phyloP scores from a whole-genome alignment of 1,284 basidiomycete genomes.

The Anthracocystis setariae region DNA sequence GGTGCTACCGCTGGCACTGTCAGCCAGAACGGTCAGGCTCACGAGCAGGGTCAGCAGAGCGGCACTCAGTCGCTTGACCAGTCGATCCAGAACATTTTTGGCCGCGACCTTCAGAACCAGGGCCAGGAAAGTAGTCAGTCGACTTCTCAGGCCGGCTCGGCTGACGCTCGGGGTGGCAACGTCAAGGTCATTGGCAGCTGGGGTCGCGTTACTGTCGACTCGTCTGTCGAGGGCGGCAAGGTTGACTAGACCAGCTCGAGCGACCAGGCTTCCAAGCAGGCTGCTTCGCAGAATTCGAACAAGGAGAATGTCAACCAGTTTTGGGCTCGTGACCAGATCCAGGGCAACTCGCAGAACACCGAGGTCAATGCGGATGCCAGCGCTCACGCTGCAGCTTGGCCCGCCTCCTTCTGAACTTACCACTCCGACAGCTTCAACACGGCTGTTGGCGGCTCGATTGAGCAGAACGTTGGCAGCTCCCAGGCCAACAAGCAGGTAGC shows the following conservation, averaged over 20 bases:
- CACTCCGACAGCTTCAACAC: constrained; percentile 19
- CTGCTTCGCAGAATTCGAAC: constrained; percentile 22
- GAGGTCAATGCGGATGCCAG: constrained; percentile 16
- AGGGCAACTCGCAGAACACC: constrained; percentile 26
- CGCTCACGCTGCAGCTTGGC: constrained; percentile 10
- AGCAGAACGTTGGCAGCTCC: constrained; percentile 17
- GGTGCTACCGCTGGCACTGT: constrained; percentile 25
- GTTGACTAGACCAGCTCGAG: constrained; percentile 24
- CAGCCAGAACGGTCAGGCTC: constrained; percentile 28
- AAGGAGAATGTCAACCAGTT: constrained; percentile 13
- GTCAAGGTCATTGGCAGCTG: constrained; percentile 24
- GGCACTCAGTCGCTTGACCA: constrained; percentile 28
- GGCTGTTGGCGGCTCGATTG: constrained; percentile 15
- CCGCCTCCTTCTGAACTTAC: constrained; percentile 31
- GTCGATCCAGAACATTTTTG: constrained; percentile 24
- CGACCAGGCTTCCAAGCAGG: constrained; percentile 28
- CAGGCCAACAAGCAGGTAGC: constrained; percentile 31
- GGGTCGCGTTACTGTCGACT: constrained; percentile 27
- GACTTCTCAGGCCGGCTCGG: constrained; percentile 28
- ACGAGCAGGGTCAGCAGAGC: constrained; percentile 35
- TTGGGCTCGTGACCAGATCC: constrained; percentile 21
- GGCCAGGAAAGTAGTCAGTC: constrained; percentile 25
- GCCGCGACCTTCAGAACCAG: constrained; percentile 30
- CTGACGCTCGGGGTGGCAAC: constrained; percentile 25
- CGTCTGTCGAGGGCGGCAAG: constrained; percentile 23